Percentiles rank a stretch among this genome's conserved stretches.
phyloP scores from a whole-genome alignment of 129 eudicot genomes.

The Flaveria trinervia region DNA sequence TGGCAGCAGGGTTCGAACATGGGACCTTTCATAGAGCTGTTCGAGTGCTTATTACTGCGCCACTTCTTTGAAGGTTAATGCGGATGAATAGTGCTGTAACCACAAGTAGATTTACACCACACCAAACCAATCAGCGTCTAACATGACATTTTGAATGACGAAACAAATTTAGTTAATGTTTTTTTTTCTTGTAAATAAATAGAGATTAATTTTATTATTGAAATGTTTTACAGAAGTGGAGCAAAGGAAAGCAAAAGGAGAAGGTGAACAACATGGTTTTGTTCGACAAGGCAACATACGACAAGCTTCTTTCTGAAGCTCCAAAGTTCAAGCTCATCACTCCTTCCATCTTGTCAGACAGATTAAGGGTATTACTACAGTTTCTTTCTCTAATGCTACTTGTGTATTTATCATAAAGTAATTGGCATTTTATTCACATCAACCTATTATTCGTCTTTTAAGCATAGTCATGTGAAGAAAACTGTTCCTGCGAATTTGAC shows the following conservation, averaged over 20 bases:
- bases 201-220: not conserved
- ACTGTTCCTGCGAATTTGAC: not conserved
- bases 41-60: too few species aligned
- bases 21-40: too few species aligned
- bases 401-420: too few species aligned
- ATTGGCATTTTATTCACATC: not conserved
- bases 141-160: not conserved
- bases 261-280: conserved; percentile 21
- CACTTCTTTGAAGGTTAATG: too few species aligned
- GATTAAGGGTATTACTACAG: conserved; percentile 65
- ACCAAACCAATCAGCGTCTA: not conserved
- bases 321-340: conserved; percentile 88
- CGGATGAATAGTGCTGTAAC: not conserved
- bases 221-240: conserved; percentile 10
- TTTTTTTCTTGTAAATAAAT: not conserved
- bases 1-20: too few species aligned
- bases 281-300: conserved; percentile 64
- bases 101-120: not conserved
- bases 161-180: not conserved
- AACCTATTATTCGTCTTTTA: not conserved
- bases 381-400: not conserved
- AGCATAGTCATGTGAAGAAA: not conserved
- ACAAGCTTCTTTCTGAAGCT: conserved; percentile 88
- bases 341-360: conserved; percentile 84
- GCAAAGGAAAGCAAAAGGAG: conserved; percentile 25